phyloP scores from a whole-genome alignment of 768 basidiomycete species.

The Rhodosporidiobolus odoratus region DNA sequence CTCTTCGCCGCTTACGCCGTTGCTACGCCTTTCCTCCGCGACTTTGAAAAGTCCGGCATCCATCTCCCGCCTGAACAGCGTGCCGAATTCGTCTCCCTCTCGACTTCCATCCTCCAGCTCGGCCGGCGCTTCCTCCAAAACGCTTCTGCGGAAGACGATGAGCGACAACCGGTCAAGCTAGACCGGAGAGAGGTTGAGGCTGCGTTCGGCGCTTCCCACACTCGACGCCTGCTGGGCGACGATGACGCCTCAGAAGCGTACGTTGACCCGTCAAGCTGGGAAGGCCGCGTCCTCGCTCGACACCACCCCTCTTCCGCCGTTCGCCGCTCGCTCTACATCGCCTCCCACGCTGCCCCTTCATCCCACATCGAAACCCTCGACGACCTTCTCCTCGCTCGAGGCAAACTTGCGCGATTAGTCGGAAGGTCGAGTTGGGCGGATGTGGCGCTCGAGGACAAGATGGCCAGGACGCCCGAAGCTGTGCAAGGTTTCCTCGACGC shows the following conservation, averaged over 20 bases:
- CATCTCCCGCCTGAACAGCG: constrained; percentile 73
- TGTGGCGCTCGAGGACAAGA: constrained; percentile 85
- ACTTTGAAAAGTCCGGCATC: constrained; percentile 96
- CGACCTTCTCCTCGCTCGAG: constrained; percentile 65
- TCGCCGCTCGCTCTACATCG: constrained; percentile 73
- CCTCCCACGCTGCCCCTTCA: constrained; percentile 58
- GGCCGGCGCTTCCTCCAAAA: constrained; percentile 74
- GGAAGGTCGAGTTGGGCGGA: constrained; percentile 80
- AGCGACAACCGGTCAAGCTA: constrained; percentile 18
- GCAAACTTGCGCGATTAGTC: constrained; percentile 73
- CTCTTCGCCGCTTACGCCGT: constrained; percentile 51
- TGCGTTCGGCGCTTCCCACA: constrained; percentile 11
- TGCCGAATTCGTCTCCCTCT: constrained; percentile 76
- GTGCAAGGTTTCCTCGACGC: constrained; percentile 79
- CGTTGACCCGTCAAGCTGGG: constrained; percentile 77
- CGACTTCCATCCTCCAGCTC: constrained; percentile 78
- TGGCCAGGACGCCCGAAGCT: constrained; percentile 95
- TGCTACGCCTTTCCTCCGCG: constrained; percentile 87
- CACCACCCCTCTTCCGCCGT: constrained; percentile 80
- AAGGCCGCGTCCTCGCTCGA: constrained; percentile 89
- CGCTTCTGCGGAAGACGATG: constrained; percentile 12
- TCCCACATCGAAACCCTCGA: constrained; percentile 71
- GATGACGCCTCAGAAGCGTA: constrained; percentile 44
- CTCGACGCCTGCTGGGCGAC: constrained; percentile 38
- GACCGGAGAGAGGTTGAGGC: background rate